Percentiles rank a stretch among this genome's conserved stretches.
Evolutionary conservation across 2,329 filamentous ascomycete species (phyloP).

Genomic region (Fusarium graminum): DNA sequence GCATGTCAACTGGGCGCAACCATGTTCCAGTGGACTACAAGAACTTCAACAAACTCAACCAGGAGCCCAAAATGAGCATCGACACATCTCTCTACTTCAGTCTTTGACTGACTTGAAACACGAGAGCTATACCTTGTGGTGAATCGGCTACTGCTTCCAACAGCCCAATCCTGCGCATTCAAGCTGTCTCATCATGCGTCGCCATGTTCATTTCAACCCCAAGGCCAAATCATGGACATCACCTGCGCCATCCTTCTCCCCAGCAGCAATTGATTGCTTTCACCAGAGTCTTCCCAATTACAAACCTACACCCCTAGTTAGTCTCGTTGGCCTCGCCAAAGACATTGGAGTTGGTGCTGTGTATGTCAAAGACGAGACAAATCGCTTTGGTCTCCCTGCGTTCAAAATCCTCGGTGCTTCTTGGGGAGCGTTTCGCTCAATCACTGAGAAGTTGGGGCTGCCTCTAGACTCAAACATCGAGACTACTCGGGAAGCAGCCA

Average conservation of each 20-base stretch:
- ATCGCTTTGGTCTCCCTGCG: constrained; percentile 75
- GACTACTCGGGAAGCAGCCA: constrained; percentile 55
- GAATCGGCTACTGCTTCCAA: too few species aligned
- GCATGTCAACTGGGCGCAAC: constrained; percentile 23
- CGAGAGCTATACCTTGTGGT: too few species aligned
- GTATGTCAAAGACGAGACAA: constrained; percentile 78
- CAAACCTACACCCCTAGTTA: constrained; percentile 64
- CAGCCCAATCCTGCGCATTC: neutral
- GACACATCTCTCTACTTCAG: fast-evolving
- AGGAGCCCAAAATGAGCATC: too few species aligned
- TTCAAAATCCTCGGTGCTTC: constrained; percentile 87
- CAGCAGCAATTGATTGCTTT: constrained; percentile 57
- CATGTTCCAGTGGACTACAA: constrained; percentile 8
- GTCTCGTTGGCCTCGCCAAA: constrained; percentile 66
- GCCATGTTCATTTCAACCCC: constrained; percentile 46
- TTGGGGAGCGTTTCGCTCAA: constrained; percentile 75
- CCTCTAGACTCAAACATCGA: constrained; percentile 58
- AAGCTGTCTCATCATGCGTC: constrained; percentile 39
- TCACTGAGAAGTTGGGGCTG: constrained; percentile 61
- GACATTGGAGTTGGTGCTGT: constrained; percentile 70
- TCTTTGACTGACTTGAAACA: neutral
- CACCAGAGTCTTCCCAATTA: constrained; percentile 71
- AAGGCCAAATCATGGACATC: constrained; percentile 35
- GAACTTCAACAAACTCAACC: neutral
- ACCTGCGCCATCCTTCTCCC: constrained; percentile 7